Evolutionary conservation across 2,329 filamentous ascomycete species (phyloP).

Genomic region (Leptodontidium sp.): DNA sequence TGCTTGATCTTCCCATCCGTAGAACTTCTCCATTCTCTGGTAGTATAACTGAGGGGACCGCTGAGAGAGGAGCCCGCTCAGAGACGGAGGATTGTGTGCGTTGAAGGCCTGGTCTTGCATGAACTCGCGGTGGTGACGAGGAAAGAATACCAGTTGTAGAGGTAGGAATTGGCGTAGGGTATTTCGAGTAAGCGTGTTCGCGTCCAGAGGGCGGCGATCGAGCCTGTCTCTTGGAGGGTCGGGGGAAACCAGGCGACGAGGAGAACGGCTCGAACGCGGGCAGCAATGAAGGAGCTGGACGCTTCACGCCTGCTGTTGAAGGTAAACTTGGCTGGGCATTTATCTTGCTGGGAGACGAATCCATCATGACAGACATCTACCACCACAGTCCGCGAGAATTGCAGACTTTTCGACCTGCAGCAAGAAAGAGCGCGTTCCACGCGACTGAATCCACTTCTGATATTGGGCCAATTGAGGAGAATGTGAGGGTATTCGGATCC

Average conservation of each 20-base stretch:
- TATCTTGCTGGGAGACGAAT: slow-evolving; percentile 47
- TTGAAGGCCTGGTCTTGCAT: slow-evolving; percentile 59
- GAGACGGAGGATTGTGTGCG: slow-evolving; percentile 71
- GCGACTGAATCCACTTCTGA: slow-evolving; percentile 34
- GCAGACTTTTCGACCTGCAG: slow-evolving; percentile 36
- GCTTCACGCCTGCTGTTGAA: slow-evolving; percentile 60
- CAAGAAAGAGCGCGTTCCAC: slow-evolving; percentile 32
- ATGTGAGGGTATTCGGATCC: slow-evolving; percentile 17
- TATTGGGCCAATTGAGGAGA: slow-evolving; percentile 28
- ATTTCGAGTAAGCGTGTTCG: slow-evolving; percentile 59
- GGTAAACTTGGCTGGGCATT: slow-evolving; percentile 42
- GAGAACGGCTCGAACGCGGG: slow-evolving; percentile 82
- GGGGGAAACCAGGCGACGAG: slow-evolving; percentile 77
- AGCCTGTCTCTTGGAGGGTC: slow-evolving; percentile 73
- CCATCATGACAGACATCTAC: slow-evolving; percentile 45
- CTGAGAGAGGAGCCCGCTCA: slow-evolving; percentile 80
- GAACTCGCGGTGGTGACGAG: slow-evolving; percentile 76
- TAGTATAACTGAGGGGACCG: slow-evolving; percentile 84
- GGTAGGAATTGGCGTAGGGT: slow-evolving; percentile 92
- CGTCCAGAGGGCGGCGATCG: slow-evolving; percentile 52
- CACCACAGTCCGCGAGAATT: slow-evolving; percentile 20
- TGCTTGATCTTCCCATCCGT: slow-evolving; percentile 91
- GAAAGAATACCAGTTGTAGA: slow-evolving; percentile 92
- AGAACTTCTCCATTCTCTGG: slow-evolving; percentile 82
- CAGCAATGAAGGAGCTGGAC: slow-evolving; percentile 72